A percentile compares a stretch with the other conserved stretches of the same genome.
These are phyloP conservation scores for Hypoxylon intermedium DNA, from an alignment of 495 filamentous ascomycete genomes.

Conservation along the genomic window DNA sequence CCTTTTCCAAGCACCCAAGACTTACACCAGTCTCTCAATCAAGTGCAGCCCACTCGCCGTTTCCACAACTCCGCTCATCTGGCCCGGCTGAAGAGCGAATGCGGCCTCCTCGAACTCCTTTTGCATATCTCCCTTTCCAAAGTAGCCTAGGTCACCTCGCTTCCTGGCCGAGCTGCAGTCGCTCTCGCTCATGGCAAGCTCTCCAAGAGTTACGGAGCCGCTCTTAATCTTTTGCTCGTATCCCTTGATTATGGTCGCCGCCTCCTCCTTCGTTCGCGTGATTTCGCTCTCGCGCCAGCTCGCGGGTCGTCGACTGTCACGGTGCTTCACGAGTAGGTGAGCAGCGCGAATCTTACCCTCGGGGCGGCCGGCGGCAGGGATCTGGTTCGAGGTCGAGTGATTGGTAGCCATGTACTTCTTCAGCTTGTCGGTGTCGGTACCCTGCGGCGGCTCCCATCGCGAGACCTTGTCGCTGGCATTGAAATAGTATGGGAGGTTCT, in stretches of 20 bases:
- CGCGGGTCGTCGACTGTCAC: slow-evolving; percentile 80
- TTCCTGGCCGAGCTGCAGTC: slow-evolving; percentile 96
- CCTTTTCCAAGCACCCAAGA: background rate
- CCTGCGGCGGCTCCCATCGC: slow-evolving; percentile 89
- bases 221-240: slow-evolving; percentile 76
- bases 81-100: slow-evolving; percentile 81
- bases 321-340: slow-evolving; percentile 93
- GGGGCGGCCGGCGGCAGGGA: slow-evolving; percentile 56
- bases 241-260: slow-evolving; percentile 72
- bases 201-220: slow-evolving; percentile 71
- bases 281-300: slow-evolving; percentile 92
- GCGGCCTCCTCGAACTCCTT: slow-evolving; percentile 97
- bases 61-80: slow-evolving; percentile 85
- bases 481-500: slow-evolving; percentile 99
- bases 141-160: slow-evolving; percentile 93
- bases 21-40: slow-evolving; percentile 68
- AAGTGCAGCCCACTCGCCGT: slow-evolving; percentile 95
- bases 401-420: slow-evolving; percentile 90
- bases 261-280: slow-evolving; percentile 86
- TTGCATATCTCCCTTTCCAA: slow-evolving; percentile 94
- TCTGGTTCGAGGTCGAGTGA: slow-evolving; percentile 66
- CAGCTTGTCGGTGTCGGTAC: slow-evolving; percentile 85
- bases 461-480: slow-evolving; percentile 81
- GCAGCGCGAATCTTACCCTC: slow-evolving; percentile 90
- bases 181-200: slow-evolving; percentile 85